Evolutionary conservation across 2,329 filamentous ascomycete genomes (phyloP), one percentile per base, ranked within the genome.

Genomic region (Fusarium sp.): DNA sequence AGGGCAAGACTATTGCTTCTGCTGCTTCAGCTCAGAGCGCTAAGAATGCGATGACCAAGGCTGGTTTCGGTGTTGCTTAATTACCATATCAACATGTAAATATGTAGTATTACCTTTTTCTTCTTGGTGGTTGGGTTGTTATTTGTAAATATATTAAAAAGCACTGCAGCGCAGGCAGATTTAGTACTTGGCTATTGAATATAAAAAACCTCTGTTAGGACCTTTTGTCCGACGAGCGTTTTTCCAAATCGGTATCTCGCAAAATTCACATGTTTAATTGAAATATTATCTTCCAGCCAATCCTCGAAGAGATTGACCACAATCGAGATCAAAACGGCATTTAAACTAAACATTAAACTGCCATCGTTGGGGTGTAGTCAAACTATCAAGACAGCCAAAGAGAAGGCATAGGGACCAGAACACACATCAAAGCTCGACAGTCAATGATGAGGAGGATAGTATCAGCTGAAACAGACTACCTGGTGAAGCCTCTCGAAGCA

Each of bases 1-100:
- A 79, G 49, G 85, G 85, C 64, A 86, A 87, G 82, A 85, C 82
- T 63, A 75, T 88, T 67, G 87, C 87, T 15, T 71, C 79, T 60
- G 84, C 85, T 16, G 59, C 71, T 16, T 69, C 79, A 22, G 77
- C 77, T 48, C 72, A 70, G 41, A 77, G 77, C 27, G 81, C 78
- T 64, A 76, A 80, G 55, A 79, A 67, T 38, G 80, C 84, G 51
- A 73, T 74, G 18, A 78, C 73, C 61, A 80, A 76, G 41, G 84
- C 84, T 67, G 85, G 85, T 8, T 81, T 86, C 65, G 85, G 85
- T 27, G 81, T 78, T 53, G 75, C 83, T 58, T 83, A 79, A 55
- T 12, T n/a, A 4, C 10, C 18, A 12, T 38, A 12, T 11, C 6
- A 7, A 3, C 6, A 12, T n/a, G 10, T n/a, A 4, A 12, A n/a